Evolutionary conservation across 2,329 filamentous ascomycete species (phyloP), one percentile per base, ranked within the genome.

Genomic region (Parafenestella ontariensis): DNA sequence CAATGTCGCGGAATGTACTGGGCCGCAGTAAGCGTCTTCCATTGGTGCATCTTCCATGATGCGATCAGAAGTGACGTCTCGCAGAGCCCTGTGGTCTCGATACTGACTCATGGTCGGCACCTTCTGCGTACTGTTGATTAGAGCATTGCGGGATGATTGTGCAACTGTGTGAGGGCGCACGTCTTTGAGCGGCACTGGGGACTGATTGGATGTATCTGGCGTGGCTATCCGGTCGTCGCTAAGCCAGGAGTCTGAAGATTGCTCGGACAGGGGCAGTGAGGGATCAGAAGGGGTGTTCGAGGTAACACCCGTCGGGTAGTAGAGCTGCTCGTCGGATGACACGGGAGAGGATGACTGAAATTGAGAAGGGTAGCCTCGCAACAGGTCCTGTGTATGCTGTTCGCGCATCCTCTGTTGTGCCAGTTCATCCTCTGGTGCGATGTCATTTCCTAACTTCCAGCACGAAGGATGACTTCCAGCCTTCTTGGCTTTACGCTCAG

Each of bases 401-500:
- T 69, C 62, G 8, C 78, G 75, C 49, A 72, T 62, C 23, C 60
- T 64, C 46, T 77, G 70, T 23, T 70, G 67, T 13, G 62, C 59
- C 33, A 55, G 49, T 26, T 76, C 71, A 24, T 77, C 74, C 9
- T 70, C 63, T 15, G 57, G 61, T 9, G 64, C 49, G 17, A 52
- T 24, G 33, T 68, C 55, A 15, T 56, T 48, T 29, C 62, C 57
- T 24, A 72, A 54, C 40, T 60, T 70, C 64, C 66, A 74, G 36
- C 59, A 64, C 1, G 70, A 66, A 5, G 67, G 66, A 33, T 68
- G 66, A 24, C 58, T 57, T 9, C 69, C 61, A 20, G 66, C 60
- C 36, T 74, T 73, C 21, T 58, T 69, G 18, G 70, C 76, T 73
- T 83, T 76, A 52, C 76, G 75, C 58, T 87, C 85, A 11, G 85